phyloP scores from a whole-genome alignment of 495 filamentous ascomycete genomes.

The Neurospora sp. region DNA sequence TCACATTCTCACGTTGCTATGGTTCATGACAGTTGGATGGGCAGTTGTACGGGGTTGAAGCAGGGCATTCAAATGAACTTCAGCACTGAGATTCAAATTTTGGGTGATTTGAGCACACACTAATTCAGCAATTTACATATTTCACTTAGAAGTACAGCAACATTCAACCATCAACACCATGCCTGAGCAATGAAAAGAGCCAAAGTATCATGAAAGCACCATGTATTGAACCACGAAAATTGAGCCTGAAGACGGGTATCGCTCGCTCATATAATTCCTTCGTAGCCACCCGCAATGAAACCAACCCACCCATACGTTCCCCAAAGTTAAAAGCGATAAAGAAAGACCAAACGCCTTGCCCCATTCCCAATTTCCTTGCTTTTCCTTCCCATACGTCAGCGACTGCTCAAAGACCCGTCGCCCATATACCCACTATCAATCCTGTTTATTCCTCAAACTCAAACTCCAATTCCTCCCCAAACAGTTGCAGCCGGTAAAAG shows the following conservation, averaged over 20 bases:
- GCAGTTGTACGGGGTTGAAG: background rate
- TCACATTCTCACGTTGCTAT: background rate
- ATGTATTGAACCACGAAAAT: background rate
- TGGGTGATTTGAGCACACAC: background rate
- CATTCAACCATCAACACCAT: background rate
- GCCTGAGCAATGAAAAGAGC: background rate
- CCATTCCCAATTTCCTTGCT: background rate
- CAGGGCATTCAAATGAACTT: background rate
- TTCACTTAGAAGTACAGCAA: background rate
- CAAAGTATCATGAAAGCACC: background rate
- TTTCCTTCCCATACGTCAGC: background rate
- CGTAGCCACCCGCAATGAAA: background rate
- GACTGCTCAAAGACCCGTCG: background rate
- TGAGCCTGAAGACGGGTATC: background rate
- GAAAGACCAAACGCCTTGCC: background rate
- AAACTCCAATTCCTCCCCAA: slow-evolving; percentile 29
- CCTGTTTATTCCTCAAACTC: background rate
- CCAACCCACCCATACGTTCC: background rate
- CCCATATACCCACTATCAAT: background rate
- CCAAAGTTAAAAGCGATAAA: background rate
- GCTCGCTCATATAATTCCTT: background rate
- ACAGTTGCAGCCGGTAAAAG: slow-evolving; percentile 49
- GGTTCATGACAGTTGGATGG: background rate
- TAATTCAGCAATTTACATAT: background rate
- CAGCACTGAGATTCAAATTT: background rate